These are phyloP conservation scores for Rhizoclosmatium globosum DNA, from an alignment of 192 early-diverging fungal species.

Conservation along the genomic window DNA sequence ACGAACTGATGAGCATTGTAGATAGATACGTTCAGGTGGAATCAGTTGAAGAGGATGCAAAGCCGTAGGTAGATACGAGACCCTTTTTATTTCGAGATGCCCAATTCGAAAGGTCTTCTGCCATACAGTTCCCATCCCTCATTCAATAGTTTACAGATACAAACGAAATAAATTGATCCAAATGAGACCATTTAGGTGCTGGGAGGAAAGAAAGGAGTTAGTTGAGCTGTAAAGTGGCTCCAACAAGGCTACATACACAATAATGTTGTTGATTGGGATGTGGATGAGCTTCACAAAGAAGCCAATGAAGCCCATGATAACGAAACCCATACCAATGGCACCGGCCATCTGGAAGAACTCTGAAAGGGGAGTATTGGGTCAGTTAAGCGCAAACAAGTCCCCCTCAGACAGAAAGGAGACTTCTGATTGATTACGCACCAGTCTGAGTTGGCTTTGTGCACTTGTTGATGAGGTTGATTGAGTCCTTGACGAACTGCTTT, in stretches of 20 bases:
- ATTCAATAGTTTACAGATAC: neutral
- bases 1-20: neutral
- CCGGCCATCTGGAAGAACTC: conserved; percentile 96
- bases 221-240: neutral
- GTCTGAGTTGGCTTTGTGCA: conserved; percentile 97
- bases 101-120: neutral
- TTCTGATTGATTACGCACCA: conserved; percentile 58
- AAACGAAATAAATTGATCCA: neutral
- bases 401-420: neutral
- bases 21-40: neutral
- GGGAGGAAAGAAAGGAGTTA: neutral
- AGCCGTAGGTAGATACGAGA: neutral
- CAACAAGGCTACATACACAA: conserved; percentile 67
- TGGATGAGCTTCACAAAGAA: conserved; percentile 89
- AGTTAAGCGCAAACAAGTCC: neutral
- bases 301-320: conserved; percentile 41
- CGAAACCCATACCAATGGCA: conserved; percentile 51
- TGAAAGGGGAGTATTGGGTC: conserved; percentile 37
- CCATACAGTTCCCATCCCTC: neutral
- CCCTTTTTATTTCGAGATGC: neutral
- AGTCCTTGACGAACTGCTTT: conserved; percentile 92
- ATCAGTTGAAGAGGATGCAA: neutral
- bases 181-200: conserved; percentile 13
- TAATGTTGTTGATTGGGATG: conserved; percentile 99
- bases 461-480: conserved; percentile 88